phyloP scores from a whole-genome alignment of 805 yeast genomes.

The Zygosaccharomyces bisporus region DNA sequence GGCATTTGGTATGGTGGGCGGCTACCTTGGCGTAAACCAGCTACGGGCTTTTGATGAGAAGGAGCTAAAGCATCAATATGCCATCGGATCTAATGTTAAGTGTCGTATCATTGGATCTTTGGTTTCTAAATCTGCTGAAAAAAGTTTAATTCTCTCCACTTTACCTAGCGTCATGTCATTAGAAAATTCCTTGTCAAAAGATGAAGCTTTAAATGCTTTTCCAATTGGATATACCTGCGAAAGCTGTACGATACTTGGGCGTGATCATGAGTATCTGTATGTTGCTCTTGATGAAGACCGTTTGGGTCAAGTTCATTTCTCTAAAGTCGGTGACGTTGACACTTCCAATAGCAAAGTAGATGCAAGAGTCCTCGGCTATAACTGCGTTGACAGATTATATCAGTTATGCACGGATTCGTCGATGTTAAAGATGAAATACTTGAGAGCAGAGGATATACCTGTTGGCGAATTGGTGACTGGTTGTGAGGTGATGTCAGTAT shows the following conservation, averaged over 20 bases:
- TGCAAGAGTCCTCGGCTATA: constrained; percentile 75
- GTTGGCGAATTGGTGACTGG: constrained; percentile 62
- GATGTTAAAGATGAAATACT: constrained; percentile 58
- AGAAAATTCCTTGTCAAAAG: constrained; percentile 10
- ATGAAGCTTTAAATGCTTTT: constrained; percentile 55
- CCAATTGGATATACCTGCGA: constrained; percentile 69
- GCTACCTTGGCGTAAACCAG: constrained; percentile 66
- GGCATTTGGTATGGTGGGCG: constrained; percentile 71
- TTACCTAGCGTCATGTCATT: constrained; percentile 49
- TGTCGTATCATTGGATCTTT: constrained; percentile 69
- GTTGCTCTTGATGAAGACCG: constrained; percentile 53
- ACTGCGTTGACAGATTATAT: constrained; percentile 61
- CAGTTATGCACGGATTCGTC: constrained; percentile 66
- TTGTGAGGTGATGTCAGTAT: constrained; percentile 53
- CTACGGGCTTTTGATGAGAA: constrained; percentile 44
- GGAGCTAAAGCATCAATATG: constrained; percentile 55
- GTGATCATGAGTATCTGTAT: constrained; percentile 53
- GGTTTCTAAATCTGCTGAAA: constrained; percentile 50
- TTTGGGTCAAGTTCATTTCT: constrained; percentile 73
- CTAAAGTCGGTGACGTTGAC: constrained; percentile 54
- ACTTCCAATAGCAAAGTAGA: constrained; percentile 45
- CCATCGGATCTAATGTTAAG: constrained; percentile 62
- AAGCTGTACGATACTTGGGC: constrained; percentile 53
- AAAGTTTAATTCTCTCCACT: constrained; percentile 55
- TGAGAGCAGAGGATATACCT: constrained; percentile 69